Evolutionary conservation across 2,329 filamentous ascomycete genomes (phyloP).

Genomic region (Juglanconis oblonga): DNA sequence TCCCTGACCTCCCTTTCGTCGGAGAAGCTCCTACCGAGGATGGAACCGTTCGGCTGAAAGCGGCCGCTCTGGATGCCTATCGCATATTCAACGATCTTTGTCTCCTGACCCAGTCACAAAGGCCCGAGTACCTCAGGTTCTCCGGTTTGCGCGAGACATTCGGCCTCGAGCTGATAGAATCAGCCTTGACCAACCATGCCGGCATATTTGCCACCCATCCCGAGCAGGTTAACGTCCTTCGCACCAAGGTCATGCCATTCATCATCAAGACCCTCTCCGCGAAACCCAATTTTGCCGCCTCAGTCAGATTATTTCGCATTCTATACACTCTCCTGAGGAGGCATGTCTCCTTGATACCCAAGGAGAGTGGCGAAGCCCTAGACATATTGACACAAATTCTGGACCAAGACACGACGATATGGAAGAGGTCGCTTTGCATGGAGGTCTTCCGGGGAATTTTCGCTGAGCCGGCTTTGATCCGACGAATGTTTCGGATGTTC

Average conservation of each 20-base stretch:
- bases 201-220: constrained; percentile 72
- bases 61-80: constrained; percentile 83
- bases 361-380: constrained; percentile 80
- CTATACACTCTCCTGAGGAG: constrained; percentile 77
- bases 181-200: constrained; percentile 82
- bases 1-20: constrained; percentile 53
- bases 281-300: constrained; percentile 74
- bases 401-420: constrained; percentile 78
- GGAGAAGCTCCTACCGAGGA: constrained; percentile 67
- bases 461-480: constrained; percentile 71
- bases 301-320: constrained; percentile 78
- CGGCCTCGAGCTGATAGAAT: constrained; percentile 88
- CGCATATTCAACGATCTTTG: constrained; percentile 88
- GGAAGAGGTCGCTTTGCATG: constrained; percentile 89
- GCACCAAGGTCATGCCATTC: constrained; percentile 76
- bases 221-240: constrained; percentile 78
- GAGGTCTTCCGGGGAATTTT: constrained; percentile 88
- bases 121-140: constrained; percentile 77
- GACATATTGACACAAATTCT: constrained; percentile 80
- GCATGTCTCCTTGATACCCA: constrained; percentile 70
- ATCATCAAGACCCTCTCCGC: constrained; percentile 76
- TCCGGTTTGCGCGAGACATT: constrained; percentile 77
- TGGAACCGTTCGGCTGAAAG: constrained; percentile 62
- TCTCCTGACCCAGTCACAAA: constrained; percentile 79
- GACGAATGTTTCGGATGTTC: constrained; percentile 77